Conservation (phyloP, 768 basidiomycete genomes). For the Agaricus bisporus region DNA sequence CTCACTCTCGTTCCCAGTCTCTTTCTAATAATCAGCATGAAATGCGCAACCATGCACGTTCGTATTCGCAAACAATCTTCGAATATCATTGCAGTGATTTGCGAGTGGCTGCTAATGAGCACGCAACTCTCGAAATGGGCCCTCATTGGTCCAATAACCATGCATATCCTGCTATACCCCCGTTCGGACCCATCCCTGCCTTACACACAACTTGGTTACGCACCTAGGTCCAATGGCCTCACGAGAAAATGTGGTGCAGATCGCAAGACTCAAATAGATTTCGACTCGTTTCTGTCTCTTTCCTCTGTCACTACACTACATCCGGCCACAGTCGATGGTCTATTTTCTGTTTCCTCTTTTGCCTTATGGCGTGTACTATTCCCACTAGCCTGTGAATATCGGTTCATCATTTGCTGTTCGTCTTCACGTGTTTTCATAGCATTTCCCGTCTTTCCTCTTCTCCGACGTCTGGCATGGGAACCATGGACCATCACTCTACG, state of each 20-base stretch:
- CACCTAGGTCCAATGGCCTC: constrained; percentile 3
- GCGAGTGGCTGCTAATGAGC: constrained; percentile 37
- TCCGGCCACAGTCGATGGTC: constrained; percentile 22
- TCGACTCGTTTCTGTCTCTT: constrained; percentile 19
- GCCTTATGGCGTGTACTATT: constrained; percentile 24
- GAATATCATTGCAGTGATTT: constrained; percentile 46
- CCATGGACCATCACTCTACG: background rate
- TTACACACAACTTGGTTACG: constrained; percentile 20
- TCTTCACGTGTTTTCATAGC: constrained; percentile 21
- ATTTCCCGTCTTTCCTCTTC: constrained; percentile 17
- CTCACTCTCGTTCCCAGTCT: constrained; percentile 53
- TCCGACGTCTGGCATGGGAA: constrained; percentile 9
- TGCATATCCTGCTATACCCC: constrained; percentile 31
- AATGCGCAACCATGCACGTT: constrained; percentile 45
- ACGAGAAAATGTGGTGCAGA: constrained; percentile 11
- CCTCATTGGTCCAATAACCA: constrained; percentile 40
- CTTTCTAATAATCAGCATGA: constrained; percentile 44
- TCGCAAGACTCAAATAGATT: constrained; percentile 14
- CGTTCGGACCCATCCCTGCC: constrained; percentile 40
- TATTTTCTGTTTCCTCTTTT: constrained; percentile 20
- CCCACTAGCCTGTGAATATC: constrained; percentile 27
- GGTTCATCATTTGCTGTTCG: constrained; percentile 20
- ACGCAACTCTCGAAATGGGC: constrained; percentile 30
- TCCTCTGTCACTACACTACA: constrained; percentile 20
- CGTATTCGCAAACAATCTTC: constrained; percentile 54